Evolutionary conservation across 2,329 filamentous ascomycete species (phyloP).

Genomic region (Lasiodiplodia gonubiensis): DNA sequence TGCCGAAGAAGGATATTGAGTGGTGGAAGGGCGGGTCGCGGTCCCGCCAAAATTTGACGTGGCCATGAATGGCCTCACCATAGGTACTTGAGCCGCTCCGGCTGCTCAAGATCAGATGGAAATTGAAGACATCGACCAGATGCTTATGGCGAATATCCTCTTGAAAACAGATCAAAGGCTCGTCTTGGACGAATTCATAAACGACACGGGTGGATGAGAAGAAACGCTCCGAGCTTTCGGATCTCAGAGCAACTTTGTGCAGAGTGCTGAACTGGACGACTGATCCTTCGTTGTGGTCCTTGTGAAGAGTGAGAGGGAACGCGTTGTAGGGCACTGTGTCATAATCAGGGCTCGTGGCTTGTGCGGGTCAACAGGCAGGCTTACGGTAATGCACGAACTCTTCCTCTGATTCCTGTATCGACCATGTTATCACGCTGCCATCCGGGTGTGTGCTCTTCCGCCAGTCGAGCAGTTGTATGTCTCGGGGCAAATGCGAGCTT

Average conservation of each 20-base stretch:
- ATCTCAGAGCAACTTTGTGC: constrained; percentile 12
- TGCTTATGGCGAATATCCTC: constrained; percentile 17
- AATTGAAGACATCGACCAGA: constrained; percentile 11
- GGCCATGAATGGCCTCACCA: constrained; percentile 21
- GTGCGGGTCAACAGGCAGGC: neutral
- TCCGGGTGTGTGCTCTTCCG: constrained; percentile 2
- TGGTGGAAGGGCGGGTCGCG: constrained; percentile 20
- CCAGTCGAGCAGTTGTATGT: constrained; percentile 1
- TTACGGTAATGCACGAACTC: constrained; percentile 20
- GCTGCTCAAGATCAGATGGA: constrained; percentile 9
- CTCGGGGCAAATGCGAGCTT: neutral
- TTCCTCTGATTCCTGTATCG: constrained; percentile 4
- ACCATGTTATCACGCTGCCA: constrained; percentile 15
- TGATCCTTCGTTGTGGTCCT: constrained; percentile 5
- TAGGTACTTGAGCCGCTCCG: constrained; percentile 10
- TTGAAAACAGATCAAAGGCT: constrained; percentile 16
- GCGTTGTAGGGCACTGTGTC: constrained; percentile 8
- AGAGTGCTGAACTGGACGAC: constrained; percentile 16
- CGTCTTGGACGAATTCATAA: constrained; percentile 15
- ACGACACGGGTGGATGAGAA: constrained; percentile 12
- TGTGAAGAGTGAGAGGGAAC: constrained; percentile 17
- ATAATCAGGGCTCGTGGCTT: neutral
- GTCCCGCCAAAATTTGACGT: constrained; percentile 19
- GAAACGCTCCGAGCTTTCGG: constrained; percentile 6
- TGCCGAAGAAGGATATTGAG: constrained; percentile 23